Evolutionary conservation across 2,329 filamentous ascomycete species (phyloP).

Genomic region (Penicillium rolfsii): DNA sequence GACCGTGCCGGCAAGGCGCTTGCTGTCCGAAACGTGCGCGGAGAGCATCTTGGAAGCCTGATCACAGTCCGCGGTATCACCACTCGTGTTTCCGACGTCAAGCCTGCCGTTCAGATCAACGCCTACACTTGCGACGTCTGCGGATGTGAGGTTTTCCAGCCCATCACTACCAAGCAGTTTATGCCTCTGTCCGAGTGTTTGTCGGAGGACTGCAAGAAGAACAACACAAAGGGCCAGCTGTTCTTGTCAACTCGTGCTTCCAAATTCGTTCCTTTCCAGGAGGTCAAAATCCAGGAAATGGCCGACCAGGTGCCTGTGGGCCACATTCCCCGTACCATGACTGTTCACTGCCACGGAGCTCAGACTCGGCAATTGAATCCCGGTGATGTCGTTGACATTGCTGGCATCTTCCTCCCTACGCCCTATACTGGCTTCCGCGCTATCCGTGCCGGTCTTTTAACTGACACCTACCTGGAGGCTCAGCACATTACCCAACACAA

Average conservation of each 20-base stretch:
- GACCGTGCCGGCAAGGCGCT: constrained; percentile 65
- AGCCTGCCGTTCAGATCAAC: constrained; percentile 95
- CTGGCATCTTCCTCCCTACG: constrained; percentile 93
- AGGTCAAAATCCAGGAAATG: constrained; percentile 98
- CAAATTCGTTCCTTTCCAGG: constrained; percentile 96
- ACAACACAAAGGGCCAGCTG: constrained; percentile 90
- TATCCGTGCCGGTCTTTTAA: constrained; percentile 92
- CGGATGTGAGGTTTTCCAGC: constrained; percentile 96
- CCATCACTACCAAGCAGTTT: constrained; percentile 87
- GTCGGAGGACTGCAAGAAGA: constrained; percentile 84
- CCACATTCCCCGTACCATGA: constrained; percentile 91
- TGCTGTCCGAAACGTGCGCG: constrained; percentile 90
- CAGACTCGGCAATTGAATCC: constrained; percentile 86
- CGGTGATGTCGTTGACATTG: constrained; percentile 90
- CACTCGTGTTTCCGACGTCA: constrained; percentile 95
- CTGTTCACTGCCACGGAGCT: constrained; percentile 84
- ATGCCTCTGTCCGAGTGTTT: constrained; percentile 84
- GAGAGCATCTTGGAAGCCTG: constrained; percentile 87
- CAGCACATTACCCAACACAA: constrained; percentile 95
- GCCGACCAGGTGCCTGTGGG: constrained; percentile 98
- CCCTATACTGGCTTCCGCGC: constrained; percentile 99
- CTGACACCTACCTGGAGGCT: constrained; percentile 94
- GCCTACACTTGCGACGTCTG: constrained; percentile 97
- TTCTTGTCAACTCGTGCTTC: constrained; percentile 94
- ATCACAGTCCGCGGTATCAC: constrained; percentile 95